Evolutionary conservation across 371 early-diverging fungal species (phyloP).

Genomic region (Mucor saturninus): DNA sequence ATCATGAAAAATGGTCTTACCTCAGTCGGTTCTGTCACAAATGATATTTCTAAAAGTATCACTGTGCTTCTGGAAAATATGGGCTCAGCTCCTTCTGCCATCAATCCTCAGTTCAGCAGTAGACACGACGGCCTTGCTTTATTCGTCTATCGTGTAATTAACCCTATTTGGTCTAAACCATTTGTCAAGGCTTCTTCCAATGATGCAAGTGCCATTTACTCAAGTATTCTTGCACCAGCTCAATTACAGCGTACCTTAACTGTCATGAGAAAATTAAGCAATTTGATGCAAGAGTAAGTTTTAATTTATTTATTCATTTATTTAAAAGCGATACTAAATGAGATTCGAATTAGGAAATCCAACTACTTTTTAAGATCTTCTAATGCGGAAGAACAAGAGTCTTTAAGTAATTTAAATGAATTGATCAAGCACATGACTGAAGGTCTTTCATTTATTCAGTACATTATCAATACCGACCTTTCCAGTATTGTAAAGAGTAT

Average conservation of each 20-base stretch:
- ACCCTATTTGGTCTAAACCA: constrained; percentile 73
- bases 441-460: constrained; percentile 20
- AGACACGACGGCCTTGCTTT: constrained; percentile 80
- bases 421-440: constrained; percentile 12
- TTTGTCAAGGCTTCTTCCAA: constrained; percentile 41
- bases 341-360: neutral
- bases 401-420: constrained; percentile 8
- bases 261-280: constrained; percentile 1
- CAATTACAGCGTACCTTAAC: constrained; percentile 10
- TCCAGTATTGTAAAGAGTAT: constrained; percentile 7
- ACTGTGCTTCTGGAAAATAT: constrained; percentile 26
- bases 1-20: neutral
- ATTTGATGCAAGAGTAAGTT: constrained; percentile 10
- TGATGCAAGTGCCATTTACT: neutral
- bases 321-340: no score
- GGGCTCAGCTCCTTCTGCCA: constrained; percentile 26
- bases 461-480: constrained; percentile 18
- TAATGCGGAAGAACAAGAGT: constrained; percentile 1
- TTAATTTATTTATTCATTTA: neutral
- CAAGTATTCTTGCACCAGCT: neutral
- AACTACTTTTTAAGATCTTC: neutral
- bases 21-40: constrained; percentile 14
- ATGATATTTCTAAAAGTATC: constrained; percentile 21
- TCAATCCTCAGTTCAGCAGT: constrained; percentile 45
- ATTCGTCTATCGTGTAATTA: constrained; percentile 72